A percentile compares a stretch with the other conserved stretches of the same genome.
phyloP scores from a whole-genome alignment of 2,329 filamentous ascomycete species.

The Aureobasidium sp. region DNA sequence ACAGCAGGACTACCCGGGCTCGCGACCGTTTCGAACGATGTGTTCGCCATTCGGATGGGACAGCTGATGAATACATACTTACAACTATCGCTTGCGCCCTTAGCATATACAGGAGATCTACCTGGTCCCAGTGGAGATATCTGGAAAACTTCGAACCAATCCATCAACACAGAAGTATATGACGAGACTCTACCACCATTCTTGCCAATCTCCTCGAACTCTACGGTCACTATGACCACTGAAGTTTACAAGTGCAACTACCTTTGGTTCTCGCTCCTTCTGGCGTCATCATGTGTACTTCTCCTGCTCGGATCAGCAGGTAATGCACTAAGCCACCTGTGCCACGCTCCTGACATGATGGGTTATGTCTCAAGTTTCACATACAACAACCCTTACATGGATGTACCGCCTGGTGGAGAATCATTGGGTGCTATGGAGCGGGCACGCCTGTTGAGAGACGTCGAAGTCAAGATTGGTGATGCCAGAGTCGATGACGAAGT shows the following conservation, averaged over 20 bases:
- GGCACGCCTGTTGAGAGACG: constrained; percentile 26
- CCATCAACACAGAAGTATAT: neutral
- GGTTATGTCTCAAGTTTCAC: constrained; percentile 31
- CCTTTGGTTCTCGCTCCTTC: constrained; percentile 23
- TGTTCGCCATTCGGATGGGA: constrained; percentile 21
- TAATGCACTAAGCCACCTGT: constrained; percentile 22
- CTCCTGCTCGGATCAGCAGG: constrained; percentile 19
- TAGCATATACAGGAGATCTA: constrained; percentile 21
- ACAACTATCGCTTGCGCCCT: constrained; percentile 22
- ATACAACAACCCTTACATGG: constrained; percentile 28
- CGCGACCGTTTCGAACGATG: neutral
- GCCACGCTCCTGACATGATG: constrained; percentile 27
- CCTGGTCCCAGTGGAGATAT: neutral
- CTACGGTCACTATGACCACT: constrained; percentile 10
- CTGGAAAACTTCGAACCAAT: neutral
- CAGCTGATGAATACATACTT: constrained; percentile 26
- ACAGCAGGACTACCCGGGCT: neutral
- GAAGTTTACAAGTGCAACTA: constrained; percentile 24
- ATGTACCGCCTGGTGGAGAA: constrained; percentile 23
- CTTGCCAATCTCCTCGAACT: neutral
- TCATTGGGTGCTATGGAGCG: constrained; percentile 28
- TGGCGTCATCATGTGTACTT: constrained; percentile 18
- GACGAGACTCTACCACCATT: neutral
- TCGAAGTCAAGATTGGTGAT: constrained; percentile 26
- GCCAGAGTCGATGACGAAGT: constrained; percentile 22